Evolutionary conservation across 768 basidiomycete genomes (phyloP), one percentile per base, ranked within the genome.

Genomic region (Suillus americanus): DNA sequence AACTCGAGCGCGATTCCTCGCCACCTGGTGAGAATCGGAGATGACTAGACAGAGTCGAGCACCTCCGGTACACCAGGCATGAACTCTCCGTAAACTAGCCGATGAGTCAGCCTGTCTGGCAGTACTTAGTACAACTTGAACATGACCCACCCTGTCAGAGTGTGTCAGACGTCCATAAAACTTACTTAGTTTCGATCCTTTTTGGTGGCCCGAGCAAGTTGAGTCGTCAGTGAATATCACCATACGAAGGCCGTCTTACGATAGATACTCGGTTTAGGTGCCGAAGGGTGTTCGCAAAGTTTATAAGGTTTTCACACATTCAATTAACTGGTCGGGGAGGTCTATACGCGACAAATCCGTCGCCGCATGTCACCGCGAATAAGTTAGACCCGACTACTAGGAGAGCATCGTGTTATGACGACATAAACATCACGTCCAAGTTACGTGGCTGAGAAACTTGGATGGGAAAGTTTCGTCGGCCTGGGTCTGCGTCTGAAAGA

Each of bases 271-370:
- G 5, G 35, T 54, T 54, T 35, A 14, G 33, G 53, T 54, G 30
- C 53, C 53, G 53, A 12, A 53, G 20, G 20, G 20, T n/a, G 16
- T 54, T 35, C 33, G 20, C 12, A 35, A 30, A 30, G 51, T 53
- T 54, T 54, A 33, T 35, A 54, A 54, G 20, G 53, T 54, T 54
- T 54, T 54, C 12, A 54, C 53, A n/a, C 20, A 54, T 54, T 54
- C 33, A 54, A 33, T 33, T 54, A 35, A 35, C 33, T 54, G 6
- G 30, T 33, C 12, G 33, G 12, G 50, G 53, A 35, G 33, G 30
- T 18, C 28, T 28, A 51, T 53, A 33, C 12, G 30, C 53, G 20
- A 33, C 5, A 6, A 20, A 20, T 33, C 30, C 5, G 12, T 54
- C 51, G 25, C 50, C 50, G 50, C 50, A 8, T 51, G 50, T 54